Evolutionary conservation across 2,329 filamentous ascomycete genomes (phyloP), one percentile per base, ranked within the genome.

Genomic region (Teratosphaeriaceae sp.): DNA sequence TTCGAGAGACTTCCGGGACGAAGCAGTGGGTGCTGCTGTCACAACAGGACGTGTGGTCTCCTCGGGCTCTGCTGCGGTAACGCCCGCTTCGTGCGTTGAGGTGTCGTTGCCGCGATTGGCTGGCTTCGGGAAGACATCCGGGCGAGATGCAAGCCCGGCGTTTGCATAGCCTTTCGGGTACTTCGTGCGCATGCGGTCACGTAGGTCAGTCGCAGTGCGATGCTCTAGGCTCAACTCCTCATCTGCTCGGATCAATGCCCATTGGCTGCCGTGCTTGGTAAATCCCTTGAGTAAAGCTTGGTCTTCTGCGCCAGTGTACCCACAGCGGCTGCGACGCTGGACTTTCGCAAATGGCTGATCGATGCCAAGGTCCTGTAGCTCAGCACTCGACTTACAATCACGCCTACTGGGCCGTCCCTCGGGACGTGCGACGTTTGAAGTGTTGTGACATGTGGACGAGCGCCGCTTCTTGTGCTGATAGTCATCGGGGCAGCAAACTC

Each of bases 111-210:
- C 33, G 4, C 39, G 23, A 3, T 39, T 27, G 12, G 33, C 12
- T 3, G 37, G 18, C 16, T 31, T 40, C 9, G 44, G 37, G 30
- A 40, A 42, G 3, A 34, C 18, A 3, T 38, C 38, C 5, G 37
- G 38, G 20, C 42, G 15, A 9, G 33, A 24, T 5, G 34, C 34
- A 9, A 45, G 34, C 4, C 43, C 43, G 13, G 43, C 43, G 40
- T 66, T 62, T 11, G 67, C 68, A 54, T 80, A 82, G 15, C 71
- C 66, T 22, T 78, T 69, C 1, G 78, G 76, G 50, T 74, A 82
- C 23, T 71, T 70, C 6, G 75, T 79, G 13, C 79, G 69, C 49
- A 82, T 79, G 3, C 78, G 73, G 56, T 82, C 79, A 23, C 79
- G 69, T 12, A 83, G 56, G 53, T 82, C 79, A 2, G 76, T 79